These are phyloP conservation scores for Fusarium vanettenii DNA, from an alignment of 2,329 filamentous ascomycete species.

Conservation along the genomic window DNA sequence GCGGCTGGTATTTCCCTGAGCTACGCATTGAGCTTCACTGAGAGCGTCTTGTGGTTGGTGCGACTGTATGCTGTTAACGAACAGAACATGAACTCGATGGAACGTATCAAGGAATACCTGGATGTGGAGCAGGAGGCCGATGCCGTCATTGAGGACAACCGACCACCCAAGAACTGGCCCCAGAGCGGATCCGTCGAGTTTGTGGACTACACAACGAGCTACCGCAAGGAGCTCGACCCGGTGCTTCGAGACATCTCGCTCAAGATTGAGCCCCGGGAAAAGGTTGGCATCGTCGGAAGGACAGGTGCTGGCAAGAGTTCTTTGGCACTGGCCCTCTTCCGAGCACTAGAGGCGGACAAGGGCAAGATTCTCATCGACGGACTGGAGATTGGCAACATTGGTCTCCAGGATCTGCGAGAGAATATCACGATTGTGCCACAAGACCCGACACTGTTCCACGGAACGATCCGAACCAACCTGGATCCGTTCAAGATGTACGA, in stretches of 20 bases:
- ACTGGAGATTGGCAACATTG: slow-evolving; percentile 89
- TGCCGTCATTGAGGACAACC: slow-evolving; percentile 79
- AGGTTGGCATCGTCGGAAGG: slow-evolving; percentile 94
- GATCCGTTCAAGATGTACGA: slow-evolving; percentile 92
- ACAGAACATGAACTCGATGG: slow-evolving; percentile 99
- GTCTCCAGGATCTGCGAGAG: slow-evolving; percentile 91
- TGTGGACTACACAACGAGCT: slow-evolving; percentile 87
- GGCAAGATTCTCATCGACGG: slow-evolving; percentile 92
- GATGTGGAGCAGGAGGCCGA: slow-evolving; percentile 94
- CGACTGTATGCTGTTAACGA: slow-evolving; percentile 94
- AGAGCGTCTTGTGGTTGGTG: slow-evolving; percentile 97
- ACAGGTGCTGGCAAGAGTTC: slow-evolving; percentile 98
- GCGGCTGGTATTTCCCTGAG: slow-evolving; percentile 93
- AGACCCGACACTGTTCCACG: slow-evolving; percentile 93
- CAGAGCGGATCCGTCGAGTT: slow-evolving; percentile 88
- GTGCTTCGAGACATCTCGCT: slow-evolving; percentile 88
- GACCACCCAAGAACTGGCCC: slow-evolving; percentile 86
- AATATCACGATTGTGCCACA: slow-evolving; percentile 98
- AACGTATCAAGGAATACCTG: slow-evolving; percentile 96
- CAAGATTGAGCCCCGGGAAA: slow-evolving; percentile 86
- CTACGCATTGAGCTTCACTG: slow-evolving; percentile 96
- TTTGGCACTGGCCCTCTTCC: slow-evolving; percentile 90
- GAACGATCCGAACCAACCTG: slow-evolving; percentile 90
- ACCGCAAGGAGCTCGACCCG: slow-evolving; percentile 86
- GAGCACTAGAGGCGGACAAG: slow-evolving; percentile 88